A percentile compares a stretch with the other conserved stretches of the same genome.
Conservation (phyloP, 305 asterid species). For the Fraxinus baroniana region DNA sequence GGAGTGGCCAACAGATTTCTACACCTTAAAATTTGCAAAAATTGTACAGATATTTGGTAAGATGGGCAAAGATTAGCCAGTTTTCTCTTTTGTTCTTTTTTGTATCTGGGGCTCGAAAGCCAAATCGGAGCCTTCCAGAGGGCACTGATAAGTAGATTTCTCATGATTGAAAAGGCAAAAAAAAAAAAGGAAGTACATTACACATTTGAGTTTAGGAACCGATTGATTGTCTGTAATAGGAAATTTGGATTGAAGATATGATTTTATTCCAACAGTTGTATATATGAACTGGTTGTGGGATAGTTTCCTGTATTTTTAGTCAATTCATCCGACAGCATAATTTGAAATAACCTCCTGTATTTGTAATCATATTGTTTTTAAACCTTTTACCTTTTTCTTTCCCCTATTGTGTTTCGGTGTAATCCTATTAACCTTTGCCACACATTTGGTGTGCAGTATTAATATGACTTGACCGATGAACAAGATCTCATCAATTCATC, state of each 20-base stretch:
- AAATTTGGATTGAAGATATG: constrained; percentile 55
- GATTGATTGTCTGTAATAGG: constrained; percentile 60
- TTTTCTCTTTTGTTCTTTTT: constrained; percentile 13
- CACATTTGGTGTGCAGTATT: too few species aligned
- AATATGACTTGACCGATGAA: too few species aligned
- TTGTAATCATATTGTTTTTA: constrained; percentile 22
- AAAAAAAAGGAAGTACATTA: constrained; percentile 27
- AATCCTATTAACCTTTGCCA: too few species aligned
- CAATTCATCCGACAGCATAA: constrained; percentile 9
- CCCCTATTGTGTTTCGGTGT: not conserved
- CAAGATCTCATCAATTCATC: constrained; percentile 4
- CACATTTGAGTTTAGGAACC: constrained; percentile 40
- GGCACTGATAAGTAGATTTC: constrained; percentile 26
- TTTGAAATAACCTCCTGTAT: not conserved
- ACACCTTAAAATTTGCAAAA: constrained; percentile 24
- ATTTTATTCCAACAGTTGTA: constrained; percentile 25
- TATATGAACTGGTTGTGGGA: constrained; percentile 15
- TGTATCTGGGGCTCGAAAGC: constrained; percentile 15
- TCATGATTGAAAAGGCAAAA: constrained; percentile 15
- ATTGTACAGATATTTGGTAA: constrained; percentile 67
- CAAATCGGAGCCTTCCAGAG: constrained; percentile 5
- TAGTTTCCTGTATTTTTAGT: constrained; percentile 12
- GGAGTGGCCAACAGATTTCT: not conserved
- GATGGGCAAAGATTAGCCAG: constrained; percentile 52
- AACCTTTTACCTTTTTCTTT: not conserved